Evolutionary conservation across 129 eudicot genomes (phyloP), one percentile per base, ranked within the genome.

Genomic region (Ambrosia artemisiifolia): DNA sequence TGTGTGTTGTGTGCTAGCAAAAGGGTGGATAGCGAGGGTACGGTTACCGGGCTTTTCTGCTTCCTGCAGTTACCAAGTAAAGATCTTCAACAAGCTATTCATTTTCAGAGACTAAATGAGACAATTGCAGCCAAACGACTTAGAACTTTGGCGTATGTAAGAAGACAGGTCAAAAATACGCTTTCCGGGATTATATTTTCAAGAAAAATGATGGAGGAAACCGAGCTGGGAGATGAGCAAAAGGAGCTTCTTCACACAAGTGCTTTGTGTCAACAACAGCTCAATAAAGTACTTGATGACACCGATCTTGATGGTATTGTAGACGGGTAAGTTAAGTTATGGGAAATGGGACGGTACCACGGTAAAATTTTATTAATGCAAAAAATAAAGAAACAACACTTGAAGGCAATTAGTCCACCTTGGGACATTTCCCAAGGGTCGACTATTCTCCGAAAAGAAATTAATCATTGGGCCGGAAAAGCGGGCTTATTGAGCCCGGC

Each of bases 1-100:
- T 85, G 92, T 62, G 13, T 90, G 75, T 73, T 93, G 2, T 85
- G 95, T 59, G 88, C 86, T 18, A 87, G 88, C 81, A 93, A 89
- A 71, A 81, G 86, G 84, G 38, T 89, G 72, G 92, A 90, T 43
- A 74, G 40, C 2, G 95, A 89, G 64, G 95, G 98, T 34, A 70
- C 80, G 1, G 83, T 87, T 18, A 89, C 91, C 3, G 92, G 98
- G 17, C 59, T 93, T 20, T 93, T 93, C 74, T 93, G 96, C 83
- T 93, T 93, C 82, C 76, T 93, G 80, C 95, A 93, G 85, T 78
- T 89, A 20, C 90, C 96, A 19, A 93, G 98, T 63, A 92, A 65
- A 63, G 98, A 90, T 64, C 87, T 93, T 73, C 95, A 93, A 49
- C 96, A 83, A 59, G 96, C 92, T 0, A 84, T 93, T 48, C 92